phyloP scores from a whole-genome alignment of 2,329 filamentous ascomycete species.

The Paraphoma chrysanthemicola region DNA sequence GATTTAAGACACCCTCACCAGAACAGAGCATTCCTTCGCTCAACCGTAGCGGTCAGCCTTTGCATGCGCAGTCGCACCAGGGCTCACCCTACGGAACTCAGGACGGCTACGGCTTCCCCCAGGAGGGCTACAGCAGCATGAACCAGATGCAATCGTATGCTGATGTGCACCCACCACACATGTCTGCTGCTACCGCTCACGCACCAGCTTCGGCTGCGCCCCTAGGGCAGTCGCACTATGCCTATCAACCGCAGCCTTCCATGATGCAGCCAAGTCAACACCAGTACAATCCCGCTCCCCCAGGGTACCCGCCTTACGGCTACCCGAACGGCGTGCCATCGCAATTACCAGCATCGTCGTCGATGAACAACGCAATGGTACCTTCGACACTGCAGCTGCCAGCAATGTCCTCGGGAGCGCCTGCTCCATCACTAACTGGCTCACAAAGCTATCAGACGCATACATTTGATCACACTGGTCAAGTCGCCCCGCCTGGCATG shows the following conservation, averaged over 20 bases:
- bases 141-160: conserved; percentile 83
- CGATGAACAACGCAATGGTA: conserved; percentile 70
- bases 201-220: conserved; percentile 80
- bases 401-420: conserved; percentile 45
- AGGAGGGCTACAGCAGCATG: conserved; percentile 66
- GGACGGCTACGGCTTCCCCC: conserved; percentile 46
- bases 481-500: conserved; percentile 89
- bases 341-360: conserved; percentile 71
- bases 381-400: conserved; percentile 74
- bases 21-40: conserved; percentile 62
- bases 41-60: conserved; percentile 42
- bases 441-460: conserved; percentile 51
- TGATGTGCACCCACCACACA: conserved; percentile 80
- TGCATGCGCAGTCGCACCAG: conserved; percentile 49
- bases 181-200: conserved; percentile 78
- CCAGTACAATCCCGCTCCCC: conserved; percentile 66
- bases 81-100: conserved; percentile 49
- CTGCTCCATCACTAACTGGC: conserved; percentile 34
- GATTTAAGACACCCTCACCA: conserved; percentile 80
- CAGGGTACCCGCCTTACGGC: conserved; percentile 72
- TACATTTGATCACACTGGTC: conserved; percentile 85
- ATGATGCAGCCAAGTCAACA: conserved; percentile 73
- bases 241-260: conserved; percentile 72
- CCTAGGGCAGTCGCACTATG: conserved; percentile 75
- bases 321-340: conserved; percentile 82